A percentile compares a stretch with the other conserved stretches of the same genome.
Evolutionary conservation across 345 rosid species (phyloP).

Genomic region (Melaleuca alternifolia): DNA sequence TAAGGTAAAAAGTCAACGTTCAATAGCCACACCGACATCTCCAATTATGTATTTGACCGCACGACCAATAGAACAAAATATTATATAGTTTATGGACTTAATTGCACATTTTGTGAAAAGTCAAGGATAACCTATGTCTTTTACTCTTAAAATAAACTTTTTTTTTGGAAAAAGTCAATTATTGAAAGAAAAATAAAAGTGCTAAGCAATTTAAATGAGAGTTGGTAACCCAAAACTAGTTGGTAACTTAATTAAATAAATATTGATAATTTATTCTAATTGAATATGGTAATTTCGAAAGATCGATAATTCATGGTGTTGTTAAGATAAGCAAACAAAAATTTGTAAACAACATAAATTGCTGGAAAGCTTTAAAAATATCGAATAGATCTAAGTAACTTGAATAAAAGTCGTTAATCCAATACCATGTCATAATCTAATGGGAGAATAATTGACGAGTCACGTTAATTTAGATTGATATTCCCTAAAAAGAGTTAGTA

Average conservation of each 20-base stretch:
- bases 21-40: not conserved
- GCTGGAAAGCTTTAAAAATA: not conserved
- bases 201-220: not conserved
- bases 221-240: not conserved
- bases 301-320: not conserved
- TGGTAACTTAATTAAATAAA: no score
- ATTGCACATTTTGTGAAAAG: not conserved
- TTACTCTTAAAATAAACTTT: no score
- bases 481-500: not conserved
- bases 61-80: not conserved
- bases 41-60: not conserved
- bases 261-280: not conserved
- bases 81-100: not conserved
- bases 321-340: not conserved
- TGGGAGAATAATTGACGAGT: not conserved
- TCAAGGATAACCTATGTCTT: fast-evolving
- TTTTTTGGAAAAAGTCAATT: not conserved
- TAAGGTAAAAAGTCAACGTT: not conserved
- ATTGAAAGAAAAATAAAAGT: not conserved
- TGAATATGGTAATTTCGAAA: not conserved
- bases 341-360: not conserved
- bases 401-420: not conserved
- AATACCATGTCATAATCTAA: not conserved
- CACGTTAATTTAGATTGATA: not conserved
- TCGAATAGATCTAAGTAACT: not conserved